Evolutionary conservation across 2,329 filamentous ascomycete species (phyloP).

Genomic region (Paecilomyces dactylethromorphus): DNA sequence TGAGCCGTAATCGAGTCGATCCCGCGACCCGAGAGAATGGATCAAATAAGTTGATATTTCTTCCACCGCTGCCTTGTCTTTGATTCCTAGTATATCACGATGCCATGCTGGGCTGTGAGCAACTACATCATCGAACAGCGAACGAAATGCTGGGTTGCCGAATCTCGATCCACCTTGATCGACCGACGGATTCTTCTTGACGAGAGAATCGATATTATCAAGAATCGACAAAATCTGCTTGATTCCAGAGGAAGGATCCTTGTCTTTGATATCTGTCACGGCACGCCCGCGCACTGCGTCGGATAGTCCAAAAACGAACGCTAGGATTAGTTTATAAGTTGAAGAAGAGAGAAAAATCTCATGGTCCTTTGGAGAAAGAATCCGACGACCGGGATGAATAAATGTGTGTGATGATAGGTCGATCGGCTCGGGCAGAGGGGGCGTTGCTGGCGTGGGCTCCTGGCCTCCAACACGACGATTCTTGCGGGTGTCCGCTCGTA

Average conservation of each 20-base stretch:
- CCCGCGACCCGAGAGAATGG: conserved; percentile 78
- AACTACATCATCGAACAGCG: conserved; percentile 57
- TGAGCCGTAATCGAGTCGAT: conserved; percentile 90
- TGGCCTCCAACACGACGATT: conserved; percentile 18
- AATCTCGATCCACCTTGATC: conserved; percentile 87
- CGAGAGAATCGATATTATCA: conserved; percentile 59
- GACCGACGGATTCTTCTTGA: conserved; percentile 67
- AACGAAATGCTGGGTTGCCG: conserved; percentile 85
- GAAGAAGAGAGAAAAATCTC: conserved; percentile 71
- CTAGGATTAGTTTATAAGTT: conserved; percentile 67
- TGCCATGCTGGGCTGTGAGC: conserved; percentile 37
- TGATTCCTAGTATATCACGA: conserved; percentile 29
- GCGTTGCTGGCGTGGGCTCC: conserved; percentile 67
- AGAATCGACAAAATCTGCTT: conserved; percentile 63
- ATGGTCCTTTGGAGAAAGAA: conserved; percentile 75
- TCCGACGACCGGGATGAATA: conserved; percentile 65
- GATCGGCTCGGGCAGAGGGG: conserved; percentile 62
- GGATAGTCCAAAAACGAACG: conserved; percentile 80
- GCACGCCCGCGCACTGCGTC: conserved; percentile 62
- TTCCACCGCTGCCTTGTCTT: conserved; percentile 46
- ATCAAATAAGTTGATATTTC: conserved; percentile 76
- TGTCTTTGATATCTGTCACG: conserved; percentile 18
- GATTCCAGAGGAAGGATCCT: conserved; percentile 51
- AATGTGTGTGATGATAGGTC: conserved; percentile 56
- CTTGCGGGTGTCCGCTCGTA: conserved; percentile 28